phyloP scores from a whole-genome alignment of 1,139 yeast species.

The Tardiomyces digboiensis region DNA sequence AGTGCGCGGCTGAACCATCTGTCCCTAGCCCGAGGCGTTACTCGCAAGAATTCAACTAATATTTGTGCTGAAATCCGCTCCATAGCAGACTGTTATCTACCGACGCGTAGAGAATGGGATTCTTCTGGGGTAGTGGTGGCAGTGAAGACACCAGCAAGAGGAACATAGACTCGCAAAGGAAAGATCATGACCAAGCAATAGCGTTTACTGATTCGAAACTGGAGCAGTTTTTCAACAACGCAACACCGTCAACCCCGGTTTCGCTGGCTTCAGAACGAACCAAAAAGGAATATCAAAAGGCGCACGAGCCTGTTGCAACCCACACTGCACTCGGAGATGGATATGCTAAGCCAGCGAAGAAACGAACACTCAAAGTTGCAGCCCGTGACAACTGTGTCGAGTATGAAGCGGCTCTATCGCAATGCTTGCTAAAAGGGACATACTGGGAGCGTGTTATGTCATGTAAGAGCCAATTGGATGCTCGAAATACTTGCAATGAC shows the following conservation, averaged over 20 bases:
- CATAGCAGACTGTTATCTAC: too few species aligned
- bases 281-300: too few species aligned
- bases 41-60: too few species aligned
- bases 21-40: too few species aligned
- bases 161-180: neutral
- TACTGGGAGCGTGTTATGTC: constrained; percentile 15
- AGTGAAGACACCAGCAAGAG: neutral
- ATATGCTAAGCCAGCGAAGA: too few species aligned
- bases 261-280: neutral
- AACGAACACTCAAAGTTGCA: constrained; percentile 15
- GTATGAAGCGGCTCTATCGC: constrained; percentile 19
- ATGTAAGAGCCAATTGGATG: constrained; percentile 13
- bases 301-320: too few species aligned
- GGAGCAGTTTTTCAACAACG: neutral
- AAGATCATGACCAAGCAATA: neutral
- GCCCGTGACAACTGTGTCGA: constrained; percentile 27
- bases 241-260: neutral
- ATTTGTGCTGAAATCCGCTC: too few species aligned
- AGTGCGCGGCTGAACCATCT: too few species aligned
- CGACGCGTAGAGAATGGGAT: too few species aligned
- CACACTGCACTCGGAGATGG: too few species aligned
- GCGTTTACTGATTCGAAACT: neutral
- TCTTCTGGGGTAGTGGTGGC: neutral
- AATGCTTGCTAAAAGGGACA: constrained; percentile 19
- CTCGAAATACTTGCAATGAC: constrained; percentile 17